These are phyloP conservation scores for thale cress (Arabidopsis thaliana) DNA, from an alignment of 345 rosid species.

Conservation along the genomic window TAIR10.1 NC_003074.8:4773001-4773500, in stretches of 20 bases:
- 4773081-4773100: not conserved
- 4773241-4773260: constrained; percentile 38
- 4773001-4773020: not conserved
- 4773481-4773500: constrained; percentile 15
- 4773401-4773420: constrained; percentile 27
- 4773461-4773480: constrained; percentile 33
- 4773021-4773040: not conserved
- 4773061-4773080: not conserved
- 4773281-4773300: constrained; percentile 31
- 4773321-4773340: constrained; percentile 17
- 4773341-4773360: constrained; percentile 9
- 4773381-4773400: not conserved
- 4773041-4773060: not conserved
- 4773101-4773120: too few species aligned
- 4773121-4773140: not conserved
- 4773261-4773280: constrained; percentile 27
- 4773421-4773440: constrained; percentile 4
- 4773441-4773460: constrained; percentile 32
- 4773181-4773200: not conserved
- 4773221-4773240: constrained; percentile 29
- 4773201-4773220: not conserved
- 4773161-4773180: constrained; percentile 32
- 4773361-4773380: constrained; percentile 19
- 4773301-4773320: constrained; percentile 24
- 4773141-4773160: not conserved